Evolutionary conservation across 192 early-diverging fungal genomes (phyloP), one percentile per base, ranked within the genome.

Genomic region (Linnemannia elongata): DNA sequence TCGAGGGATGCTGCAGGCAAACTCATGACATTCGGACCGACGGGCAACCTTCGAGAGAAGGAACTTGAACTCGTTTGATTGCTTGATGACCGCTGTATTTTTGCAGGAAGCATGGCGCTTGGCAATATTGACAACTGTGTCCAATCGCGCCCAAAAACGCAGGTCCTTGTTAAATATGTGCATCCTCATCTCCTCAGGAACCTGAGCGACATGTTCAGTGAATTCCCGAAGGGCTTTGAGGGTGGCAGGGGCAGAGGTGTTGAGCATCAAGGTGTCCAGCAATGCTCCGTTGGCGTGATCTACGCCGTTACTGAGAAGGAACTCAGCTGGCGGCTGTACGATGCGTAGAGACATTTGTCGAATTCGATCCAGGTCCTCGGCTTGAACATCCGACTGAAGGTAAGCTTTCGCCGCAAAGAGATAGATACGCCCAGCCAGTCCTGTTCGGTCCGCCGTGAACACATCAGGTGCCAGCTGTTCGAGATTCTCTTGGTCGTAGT

Each of bases 21-120:
- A 87, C 22, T 81, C 75, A 42, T 87, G 85, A 45, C 85, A 87
- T 24, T 87, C 85, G 1, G 79, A 74, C 24, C 76, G 54, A 9
- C 85, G 72, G 9, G 85, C 85, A 36, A 87, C 70, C 72, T 87
- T 87, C 38, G 79, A 87, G 6, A 87, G 80, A 35, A 87, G 69
- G 33, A 78, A 87, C 52, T 87, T 87, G 72, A 87, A 87, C 55
- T 77, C 79, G 72, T 87, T 87, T 9, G 79, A 76, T 69, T 81
- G 85, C 35, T 77, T 77, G 6, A 72, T 33, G 10, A 87, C 66
- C 5, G 44, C n/a, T 0, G 69, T 24, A 24, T 78, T 73, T 0
- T 73, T 68, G 41, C 63, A 63, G 18, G n/a, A 24, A 7, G 76
- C 60, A 9, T 81, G 72, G 33, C 41, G 78, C 35, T 74, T 87